A percentile compares a stretch with the other conserved stretches of the same genome.
Evolutionary conservation across 2,329 filamentous ascomycete genomes (phyloP).

Genomic region (Exophiala xenobiotica): DNA sequence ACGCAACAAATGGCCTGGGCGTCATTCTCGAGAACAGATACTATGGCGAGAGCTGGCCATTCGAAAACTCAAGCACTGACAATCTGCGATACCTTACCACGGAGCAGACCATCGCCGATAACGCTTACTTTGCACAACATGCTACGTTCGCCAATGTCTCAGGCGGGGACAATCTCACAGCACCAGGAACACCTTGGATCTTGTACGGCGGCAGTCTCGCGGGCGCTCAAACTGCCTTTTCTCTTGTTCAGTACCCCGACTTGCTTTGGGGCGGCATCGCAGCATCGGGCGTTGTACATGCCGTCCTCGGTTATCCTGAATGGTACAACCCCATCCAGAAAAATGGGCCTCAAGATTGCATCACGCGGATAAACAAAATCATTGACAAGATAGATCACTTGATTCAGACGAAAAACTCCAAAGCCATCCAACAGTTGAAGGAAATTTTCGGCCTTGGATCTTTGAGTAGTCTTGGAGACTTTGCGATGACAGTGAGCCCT

Average conservation of each 20-base stretch:
- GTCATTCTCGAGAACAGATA: conserved; percentile 46
- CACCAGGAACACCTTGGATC: conserved; percentile 45
- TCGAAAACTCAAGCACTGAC: conserved; percentile 39
- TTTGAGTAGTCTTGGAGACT: conserved; percentile 40
- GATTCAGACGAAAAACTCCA: conserved; percentile 42
- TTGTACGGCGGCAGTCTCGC: conserved; percentile 49
- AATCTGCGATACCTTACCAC: conserved; percentile 45
- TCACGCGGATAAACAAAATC: conserved; percentile 50
- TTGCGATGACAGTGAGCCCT: conserved; percentile 28
- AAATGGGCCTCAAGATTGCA: conserved; percentile 51
- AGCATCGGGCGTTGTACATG: conserved; percentile 46
- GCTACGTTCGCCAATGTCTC: conserved; percentile 31
- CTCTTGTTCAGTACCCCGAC: conserved; percentile 39
- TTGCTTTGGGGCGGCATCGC: conserved; percentile 50
- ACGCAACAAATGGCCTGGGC: conserved; percentile 54
- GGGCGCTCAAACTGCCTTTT: conserved; percentile 46
- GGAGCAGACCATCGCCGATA: conserved; percentile 46
- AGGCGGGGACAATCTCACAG: conserved; percentile 38
- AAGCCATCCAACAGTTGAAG: conserved; percentile 48
- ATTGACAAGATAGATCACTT: conserved; percentile 52
- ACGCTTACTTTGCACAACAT: conserved; percentile 45
- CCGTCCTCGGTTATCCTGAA: conserved; percentile 46
- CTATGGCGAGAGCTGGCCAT: conserved; percentile 44
- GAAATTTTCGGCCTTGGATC: conserved; percentile 49
- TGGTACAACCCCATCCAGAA: conserved; percentile 54